phyloP scores from a whole-genome alignment of 345 rosid species.

The Eucalyptus pumila region DNA sequence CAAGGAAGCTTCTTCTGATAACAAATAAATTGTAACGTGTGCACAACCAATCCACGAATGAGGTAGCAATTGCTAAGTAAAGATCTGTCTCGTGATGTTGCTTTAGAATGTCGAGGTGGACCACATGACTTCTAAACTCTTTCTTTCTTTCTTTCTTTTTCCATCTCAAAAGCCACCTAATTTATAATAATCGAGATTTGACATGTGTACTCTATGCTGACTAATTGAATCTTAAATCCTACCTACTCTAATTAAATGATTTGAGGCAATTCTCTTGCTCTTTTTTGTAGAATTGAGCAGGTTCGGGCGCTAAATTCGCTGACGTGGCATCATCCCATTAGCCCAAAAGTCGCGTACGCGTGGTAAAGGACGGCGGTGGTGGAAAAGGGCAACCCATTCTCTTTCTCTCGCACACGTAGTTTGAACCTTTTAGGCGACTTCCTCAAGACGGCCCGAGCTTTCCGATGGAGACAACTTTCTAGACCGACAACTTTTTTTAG shows the following conservation, averaged over 20 bases:
- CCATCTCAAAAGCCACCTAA: not conserved
- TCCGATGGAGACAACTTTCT: not conserved
- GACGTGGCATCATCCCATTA: not conserved
- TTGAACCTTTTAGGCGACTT: not conserved
- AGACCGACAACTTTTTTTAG: not conserved
- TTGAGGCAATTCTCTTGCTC: not conserved
- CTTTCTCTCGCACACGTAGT: not conserved
- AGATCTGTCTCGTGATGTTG: fast-evolving
- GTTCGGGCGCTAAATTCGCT: not conserved
- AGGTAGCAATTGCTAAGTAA: not conserved
- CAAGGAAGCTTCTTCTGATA: not conserved
- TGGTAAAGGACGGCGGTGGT: not conserved
- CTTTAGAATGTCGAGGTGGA: too few species aligned
- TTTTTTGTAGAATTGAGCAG: not conserved
- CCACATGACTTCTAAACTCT: fast-evolving
- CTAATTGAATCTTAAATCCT: not conserved
- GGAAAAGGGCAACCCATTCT: not conserved
- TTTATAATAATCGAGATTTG: not conserved
- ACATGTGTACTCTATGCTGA: not conserved
- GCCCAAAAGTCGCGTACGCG: not conserved
- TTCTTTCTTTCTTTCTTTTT: not conserved
- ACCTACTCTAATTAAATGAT: not conserved
- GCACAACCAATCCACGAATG: not conserved
- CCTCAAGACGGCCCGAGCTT: not conserved
- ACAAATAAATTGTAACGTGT: not conserved